These are phyloP conservation scores for Aspergillus texensis DNA, from an alignment of 2,329 filamentous ascomycete species.

Conservation along the genomic window DNA sequence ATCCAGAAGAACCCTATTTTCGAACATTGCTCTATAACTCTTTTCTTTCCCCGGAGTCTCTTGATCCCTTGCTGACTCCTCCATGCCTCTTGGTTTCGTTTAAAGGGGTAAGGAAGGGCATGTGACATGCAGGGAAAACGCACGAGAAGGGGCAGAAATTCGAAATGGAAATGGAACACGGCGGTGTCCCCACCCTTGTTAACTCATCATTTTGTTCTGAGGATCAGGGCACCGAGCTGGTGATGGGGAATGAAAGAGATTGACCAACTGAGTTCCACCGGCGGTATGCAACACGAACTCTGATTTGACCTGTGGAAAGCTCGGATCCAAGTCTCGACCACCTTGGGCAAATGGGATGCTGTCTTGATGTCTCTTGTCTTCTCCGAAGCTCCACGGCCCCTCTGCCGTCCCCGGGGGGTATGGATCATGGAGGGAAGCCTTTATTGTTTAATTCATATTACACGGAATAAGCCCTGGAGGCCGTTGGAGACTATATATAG, in stretches of 20 bases:
- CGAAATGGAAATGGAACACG: conserved; percentile 2
- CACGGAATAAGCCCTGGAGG: background rate
- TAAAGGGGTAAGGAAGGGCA: conserved; percentile 1
- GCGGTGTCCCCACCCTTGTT: background rate
- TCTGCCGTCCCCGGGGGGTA: background rate
- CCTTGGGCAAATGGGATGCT: background rate
- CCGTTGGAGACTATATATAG: background rate
- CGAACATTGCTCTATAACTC: background rate
- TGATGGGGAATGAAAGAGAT: background rate
- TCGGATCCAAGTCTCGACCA: conserved; percentile 1
- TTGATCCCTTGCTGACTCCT: background rate
- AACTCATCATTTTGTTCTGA: background rate
- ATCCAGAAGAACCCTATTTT: background rate
- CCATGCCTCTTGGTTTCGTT: background rate
- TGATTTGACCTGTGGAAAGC: conserved; percentile 2
- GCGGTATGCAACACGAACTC: background rate
- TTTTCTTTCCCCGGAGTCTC: background rate
- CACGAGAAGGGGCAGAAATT: background rate
- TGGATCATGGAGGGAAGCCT: conserved; percentile 1
- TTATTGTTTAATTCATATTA: conserved; percentile 2
- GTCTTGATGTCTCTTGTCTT: background rate
- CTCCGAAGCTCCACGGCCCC: conserved; percentile 3
- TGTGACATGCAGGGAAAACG: background rate
- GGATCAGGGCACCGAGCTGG: background rate
- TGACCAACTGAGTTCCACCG: conserved; percentile 4